These are phyloP conservation scores for Haplosporangium sp. DNA, from an alignment of 371 early-diverging fungal species.

Conservation along the genomic window DNA sequence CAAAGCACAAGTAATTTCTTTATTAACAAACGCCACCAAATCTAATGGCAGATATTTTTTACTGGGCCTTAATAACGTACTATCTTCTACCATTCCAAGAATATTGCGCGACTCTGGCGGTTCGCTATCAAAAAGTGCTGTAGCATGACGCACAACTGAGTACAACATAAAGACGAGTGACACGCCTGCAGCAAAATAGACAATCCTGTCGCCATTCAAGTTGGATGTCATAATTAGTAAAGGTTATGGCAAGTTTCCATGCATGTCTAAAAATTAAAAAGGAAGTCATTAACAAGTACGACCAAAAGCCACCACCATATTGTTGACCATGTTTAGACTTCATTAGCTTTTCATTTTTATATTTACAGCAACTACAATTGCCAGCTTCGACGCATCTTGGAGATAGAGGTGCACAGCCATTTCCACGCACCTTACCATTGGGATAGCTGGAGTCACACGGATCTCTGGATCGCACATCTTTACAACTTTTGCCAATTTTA, in stretches of 20 bases:
- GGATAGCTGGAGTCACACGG: neutral
- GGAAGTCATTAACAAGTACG: neutral
- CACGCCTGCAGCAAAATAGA: constrained; percentile 63
- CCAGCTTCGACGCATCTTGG: neutral
- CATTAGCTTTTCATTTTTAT: neutral
- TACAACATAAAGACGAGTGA: constrained; percentile 68
- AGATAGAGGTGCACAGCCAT: neutral
- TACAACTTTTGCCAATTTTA: neutral
- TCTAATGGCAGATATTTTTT: neutral
- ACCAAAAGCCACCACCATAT: neutral
- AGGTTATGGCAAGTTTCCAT: neutral
- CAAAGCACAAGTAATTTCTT: neutral
- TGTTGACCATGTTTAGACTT: neutral
- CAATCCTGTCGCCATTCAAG: constrained; percentile 45
- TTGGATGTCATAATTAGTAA: constrained; percentile 28
- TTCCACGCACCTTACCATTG: neutral
- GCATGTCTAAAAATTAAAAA: neutral
- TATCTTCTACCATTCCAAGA: constrained; percentile 63
- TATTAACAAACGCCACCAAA: neutral
- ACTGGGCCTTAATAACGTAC: constrained; percentile 45
- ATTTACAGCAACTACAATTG: neutral
- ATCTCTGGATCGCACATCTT: constrained; percentile 6
- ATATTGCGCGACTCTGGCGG: constrained; percentile 49
- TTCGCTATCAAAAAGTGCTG: constrained; percentile 57
- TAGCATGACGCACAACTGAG: constrained; percentile 69